Percentiles rank a stretch among this genome's conserved stretches.
Conservation (phyloP, 208 protist species). For the Herpetomonas samuelpessoai region DNA sequence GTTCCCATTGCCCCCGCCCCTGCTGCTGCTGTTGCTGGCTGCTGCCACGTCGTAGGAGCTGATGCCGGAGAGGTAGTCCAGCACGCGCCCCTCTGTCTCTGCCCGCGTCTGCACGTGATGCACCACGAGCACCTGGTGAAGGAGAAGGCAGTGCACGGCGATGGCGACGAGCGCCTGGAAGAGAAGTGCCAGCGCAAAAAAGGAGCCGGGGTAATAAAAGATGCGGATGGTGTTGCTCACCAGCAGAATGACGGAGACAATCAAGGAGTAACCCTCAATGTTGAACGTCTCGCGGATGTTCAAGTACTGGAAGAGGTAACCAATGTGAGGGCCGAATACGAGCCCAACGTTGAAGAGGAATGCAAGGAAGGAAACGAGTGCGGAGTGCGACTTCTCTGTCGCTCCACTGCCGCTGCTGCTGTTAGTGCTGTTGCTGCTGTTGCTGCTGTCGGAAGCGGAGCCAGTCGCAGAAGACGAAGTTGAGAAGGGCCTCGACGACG, state of each 20-base stretch:
- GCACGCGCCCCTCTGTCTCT: conserved; percentile 7
- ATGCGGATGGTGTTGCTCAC: conserved; percentile 77
- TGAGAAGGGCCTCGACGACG: no score
- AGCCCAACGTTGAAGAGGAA: conserved; percentile 42
- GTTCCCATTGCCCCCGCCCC: no score
- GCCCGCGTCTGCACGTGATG: conserved; percentile 17
- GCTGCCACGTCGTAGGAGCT: no score
- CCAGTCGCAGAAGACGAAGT: no score
- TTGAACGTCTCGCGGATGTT: conserved; percentile 36
- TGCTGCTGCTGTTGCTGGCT: no score
- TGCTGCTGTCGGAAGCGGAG: no score
- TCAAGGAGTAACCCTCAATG: conserved; percentile 53
- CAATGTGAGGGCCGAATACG: conserved; percentile 64
- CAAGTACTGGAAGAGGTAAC: conserved; percentile 59
- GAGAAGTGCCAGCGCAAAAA: conserved; percentile 56
- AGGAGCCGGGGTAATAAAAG: conserved; percentile 65
- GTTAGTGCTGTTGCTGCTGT: no score
- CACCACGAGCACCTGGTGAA: conserved; percentile 47
- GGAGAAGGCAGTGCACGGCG: conserved; percentile 43
- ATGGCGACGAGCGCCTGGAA: conserved; percentile 59
- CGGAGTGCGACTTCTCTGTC: neutral
- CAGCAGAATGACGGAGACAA: conserved; percentile 77
- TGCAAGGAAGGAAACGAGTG: conserved; percentile 2
- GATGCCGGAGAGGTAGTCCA: neutral
- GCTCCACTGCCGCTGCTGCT: no score